Percentiles rank a stretch among this genome's conserved stretches.
phyloP scores from a whole-genome alignment of 441 rosid genomes.

The Aleurites moluccanus region DNA sequence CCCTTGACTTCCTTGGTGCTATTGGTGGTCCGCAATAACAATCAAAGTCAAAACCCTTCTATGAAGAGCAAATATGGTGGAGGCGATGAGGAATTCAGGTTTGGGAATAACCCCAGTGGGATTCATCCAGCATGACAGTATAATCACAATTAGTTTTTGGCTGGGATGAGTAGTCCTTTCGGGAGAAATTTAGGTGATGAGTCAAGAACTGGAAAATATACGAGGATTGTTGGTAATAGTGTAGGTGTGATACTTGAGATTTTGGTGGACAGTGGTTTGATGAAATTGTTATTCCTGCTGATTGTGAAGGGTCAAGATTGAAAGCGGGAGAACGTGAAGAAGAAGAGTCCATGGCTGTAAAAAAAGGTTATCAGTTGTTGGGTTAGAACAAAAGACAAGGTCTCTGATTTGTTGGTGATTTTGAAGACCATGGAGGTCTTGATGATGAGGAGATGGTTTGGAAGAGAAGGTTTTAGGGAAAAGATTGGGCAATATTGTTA shows the following conservation, averaged over 20 bases:
- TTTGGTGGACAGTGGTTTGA: too few relatives aligned
- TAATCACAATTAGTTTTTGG: conserved; percentile 19
- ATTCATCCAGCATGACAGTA: conserved; percentile 24
- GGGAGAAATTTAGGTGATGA: conserved; percentile 40
- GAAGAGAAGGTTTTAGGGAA: too few relatives aligned
- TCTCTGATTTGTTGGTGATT: too few relatives aligned
- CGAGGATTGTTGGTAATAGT: conserved; percentile 43
- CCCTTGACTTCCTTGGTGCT: conserved; percentile 5
- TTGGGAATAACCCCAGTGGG: conserved; percentile 37
- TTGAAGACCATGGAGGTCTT: too few relatives aligned
- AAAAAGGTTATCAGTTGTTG: too few relatives aligned
- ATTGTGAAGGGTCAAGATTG: too few relatives aligned
- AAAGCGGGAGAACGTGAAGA: too few relatives aligned
- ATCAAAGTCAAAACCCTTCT: conserved; percentile 20
- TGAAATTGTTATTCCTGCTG: too few relatives aligned
- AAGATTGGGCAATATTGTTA: too few relatives aligned
- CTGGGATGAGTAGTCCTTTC: conserved; percentile 47
- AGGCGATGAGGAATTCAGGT: conserved; percentile 40
- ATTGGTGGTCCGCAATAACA: conserved; percentile 28
- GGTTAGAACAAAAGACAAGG: too few relatives aligned
- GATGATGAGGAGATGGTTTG: too few relatives aligned
- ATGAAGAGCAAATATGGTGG: conserved; percentile 65
- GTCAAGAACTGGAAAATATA: conserved; percentile 53
- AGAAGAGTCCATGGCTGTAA: too few relatives aligned
- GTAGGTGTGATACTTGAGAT: background rate